Base-by-base conservation (phyloP, 176 grass and related monocot genomes). In the Tillandsia fasciculata region DNA sequence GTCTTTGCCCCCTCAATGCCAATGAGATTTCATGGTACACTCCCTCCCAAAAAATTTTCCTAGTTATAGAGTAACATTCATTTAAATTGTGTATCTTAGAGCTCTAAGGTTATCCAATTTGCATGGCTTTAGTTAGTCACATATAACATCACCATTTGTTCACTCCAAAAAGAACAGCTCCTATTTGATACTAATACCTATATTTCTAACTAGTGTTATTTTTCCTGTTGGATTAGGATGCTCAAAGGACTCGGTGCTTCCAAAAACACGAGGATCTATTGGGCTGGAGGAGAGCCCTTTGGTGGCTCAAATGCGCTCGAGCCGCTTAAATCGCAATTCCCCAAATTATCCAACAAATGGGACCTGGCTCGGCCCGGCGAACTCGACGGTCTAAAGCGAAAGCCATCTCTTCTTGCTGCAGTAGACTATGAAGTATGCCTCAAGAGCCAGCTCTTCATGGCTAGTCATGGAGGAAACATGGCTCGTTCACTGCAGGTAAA, bases 401-500 rank as follows among this genome's bases (percentile, higher is more conserved):
- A 64, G 26, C 77, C 82, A 13, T 85, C 82, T 0, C 33, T 85
- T 20, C 22, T 85, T n/a, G 77, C 82, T 1, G 82, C 82, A 22
- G 26, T 85, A 2, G 82, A 85, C 7, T 85, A 85, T n/a, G 22
- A 71, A 7, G 82, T 85, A 0, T 85, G 82, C 6, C 67, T 80
- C 0, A 66, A 72, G 67, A 85, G 82, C 12, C 50, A 76, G 12
- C 57, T 85, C 48, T 85, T 85, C 76, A 47, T 85, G 12, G 77
- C 77, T 9, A 80, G 67, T 47, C 82, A 85, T 64, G 82, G 82
- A n/a, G 82, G 82, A 68, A 85, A 85, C 49, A 85, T 85, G 82
- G 82, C 77, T 0, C 70, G 74, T 4, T 54, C 70, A 13, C 69
- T 83, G 29, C 75, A 72, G 74, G 80, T 77, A 26, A 27, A 14